phyloP scores from a whole-genome alignment of 805 yeast genomes.

The Candida railenensis region DNA sequence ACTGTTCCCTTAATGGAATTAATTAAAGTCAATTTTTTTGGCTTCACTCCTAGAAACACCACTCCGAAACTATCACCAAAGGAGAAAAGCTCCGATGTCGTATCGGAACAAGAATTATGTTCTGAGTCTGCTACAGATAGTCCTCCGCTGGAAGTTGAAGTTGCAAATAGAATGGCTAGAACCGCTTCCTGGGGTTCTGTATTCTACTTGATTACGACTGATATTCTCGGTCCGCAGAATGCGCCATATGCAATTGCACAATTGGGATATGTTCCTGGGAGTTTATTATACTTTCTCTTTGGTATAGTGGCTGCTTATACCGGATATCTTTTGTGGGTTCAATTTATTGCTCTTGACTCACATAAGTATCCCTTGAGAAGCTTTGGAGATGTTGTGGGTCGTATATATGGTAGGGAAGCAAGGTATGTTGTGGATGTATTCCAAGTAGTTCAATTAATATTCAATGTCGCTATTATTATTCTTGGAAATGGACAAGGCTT shows the following conservation, averaged over 20 bases:
- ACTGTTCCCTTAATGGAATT: constrained; percentile 6
- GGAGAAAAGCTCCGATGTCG: no score
- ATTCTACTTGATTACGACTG: constrained; percentile 47
- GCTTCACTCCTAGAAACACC: neutral
- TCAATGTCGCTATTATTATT: constrained; percentile 43
- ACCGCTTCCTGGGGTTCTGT: constrained; percentile 23
- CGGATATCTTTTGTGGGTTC: constrained; percentile 36
- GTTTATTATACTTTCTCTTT: constrained; percentile 38
- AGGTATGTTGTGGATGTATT: constrained; percentile 32
- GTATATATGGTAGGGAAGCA: constrained; percentile 33
- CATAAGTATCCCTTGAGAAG: constrained; percentile 42
- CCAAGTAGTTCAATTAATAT: constrained; percentile 42
- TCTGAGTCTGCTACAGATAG: neutral
- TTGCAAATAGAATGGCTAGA: no score
- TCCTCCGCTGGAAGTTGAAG: constrained; percentile 5
- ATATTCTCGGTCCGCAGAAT: constrained; percentile 45
- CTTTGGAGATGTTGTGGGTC: constrained; percentile 41
- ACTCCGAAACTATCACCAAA: neutral
- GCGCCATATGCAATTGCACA: constrained; percentile 47
- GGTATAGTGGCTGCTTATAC: constrained; percentile 43
- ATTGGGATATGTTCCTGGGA: constrained; percentile 47
- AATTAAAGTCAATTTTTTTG: neutral
- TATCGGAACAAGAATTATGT: no score
- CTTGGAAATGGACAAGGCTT: constrained; percentile 43
- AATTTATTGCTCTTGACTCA: constrained; percentile 39